Base-by-base conservation (phyloP, 2,329 filamentous ascomycete genomes). In the Talaromyces sp. region DNA sequence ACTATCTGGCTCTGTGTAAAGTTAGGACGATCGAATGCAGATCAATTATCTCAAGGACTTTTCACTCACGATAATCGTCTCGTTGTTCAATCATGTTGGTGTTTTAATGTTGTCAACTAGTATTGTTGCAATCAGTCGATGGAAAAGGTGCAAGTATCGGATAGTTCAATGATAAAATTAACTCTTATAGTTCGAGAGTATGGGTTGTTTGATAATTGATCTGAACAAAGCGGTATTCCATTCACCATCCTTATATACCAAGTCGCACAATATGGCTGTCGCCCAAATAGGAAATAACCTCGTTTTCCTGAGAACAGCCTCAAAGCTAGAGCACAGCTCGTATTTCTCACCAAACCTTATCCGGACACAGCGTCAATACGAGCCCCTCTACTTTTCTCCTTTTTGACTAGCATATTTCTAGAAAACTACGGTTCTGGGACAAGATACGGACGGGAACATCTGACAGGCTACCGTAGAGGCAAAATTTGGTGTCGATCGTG, bases 1-100 rank as follows among this genome's bases (percentile, higher is more conserved):
- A 55, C 73, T 76, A 27, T 68, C 73, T 40, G 70, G 68, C 62
- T 75, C 73, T 74, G 31, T 56, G 50, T 5, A 10, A n/a, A 30
- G 27, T 53, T 31, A 53, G 50, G 16, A 51, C 2, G 3, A 31
- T 47, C 6, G 28, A 30, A 33, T 5, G 14, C 12, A 53, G 9
- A n/a, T 16, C 2, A 31, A 30, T 10, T 18, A 47, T 47, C 44
- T 23, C 6, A 12, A 47, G 18, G 10, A 23, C 10, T 47, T 18
- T 18, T 5, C 5, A 53, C 50, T n/a, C 14, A 53, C 50, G 50
- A 12, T 53, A 53, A n/a, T 16, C 27, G 5, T 53, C 50, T 53
- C 50, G 50, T 31, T 30, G 5, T n/a, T 53, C 50, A 5, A 53
- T 28, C 50, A 53, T 53, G 27, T n/a, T 31, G 50, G 16, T 3